Percentiles rank a stretch among this genome's conserved stretches.
Evolutionary conservation across 768 basidiomycete species (phyloP).

Genomic region (Russula sp.): DNA sequence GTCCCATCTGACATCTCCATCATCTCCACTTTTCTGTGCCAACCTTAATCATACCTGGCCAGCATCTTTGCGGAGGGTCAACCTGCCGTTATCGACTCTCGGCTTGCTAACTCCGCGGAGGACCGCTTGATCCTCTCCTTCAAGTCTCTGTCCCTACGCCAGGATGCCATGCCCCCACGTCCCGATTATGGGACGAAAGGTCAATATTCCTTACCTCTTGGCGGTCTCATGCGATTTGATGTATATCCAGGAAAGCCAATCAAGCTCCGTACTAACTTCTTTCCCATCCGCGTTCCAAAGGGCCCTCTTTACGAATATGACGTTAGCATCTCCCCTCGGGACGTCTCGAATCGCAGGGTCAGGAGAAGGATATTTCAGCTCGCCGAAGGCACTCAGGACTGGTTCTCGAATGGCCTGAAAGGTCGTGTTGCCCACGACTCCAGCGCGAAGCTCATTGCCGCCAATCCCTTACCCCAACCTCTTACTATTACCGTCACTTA

Average conservation of each 20-base stretch:
- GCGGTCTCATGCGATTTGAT: not conserved
- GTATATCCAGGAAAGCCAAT: conserved; percentile 31
- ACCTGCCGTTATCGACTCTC: conserved; percentile 46
- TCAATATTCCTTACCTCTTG: not conserved
- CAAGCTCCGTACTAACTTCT: conserved; percentile 48
- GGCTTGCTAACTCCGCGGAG: conserved; percentile 38
- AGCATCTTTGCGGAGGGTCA: conserved; percentile 37
- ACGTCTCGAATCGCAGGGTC: conserved; percentile 32
- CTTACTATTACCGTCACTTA: conserved; percentile 34
- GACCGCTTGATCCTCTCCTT: conserved; percentile 37
- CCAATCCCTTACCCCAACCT: conserved; percentile 35
- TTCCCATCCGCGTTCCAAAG: conserved; percentile 41
- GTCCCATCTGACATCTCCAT: not conserved
- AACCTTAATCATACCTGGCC: not conserved
- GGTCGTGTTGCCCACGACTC: conserved; percentile 41
- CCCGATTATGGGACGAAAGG: conserved; percentile 38
- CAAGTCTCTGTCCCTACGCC: conserved; percentile 25
- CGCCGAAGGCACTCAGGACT: conserved; percentile 38
- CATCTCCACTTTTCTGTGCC: not conserved
- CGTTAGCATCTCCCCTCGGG: conserved; percentile 35
- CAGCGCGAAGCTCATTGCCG: conserved; percentile 40
- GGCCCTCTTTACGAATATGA: conserved; percentile 44
- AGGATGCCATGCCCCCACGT: conserved; percentile 37
- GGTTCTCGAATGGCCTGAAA: conserved; percentile 35
- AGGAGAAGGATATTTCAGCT: conserved; percentile 42